phyloP scores from a whole-genome alignment of 2,329 filamentous ascomycete species.

The Fusarium sterilihyphosum region DNA sequence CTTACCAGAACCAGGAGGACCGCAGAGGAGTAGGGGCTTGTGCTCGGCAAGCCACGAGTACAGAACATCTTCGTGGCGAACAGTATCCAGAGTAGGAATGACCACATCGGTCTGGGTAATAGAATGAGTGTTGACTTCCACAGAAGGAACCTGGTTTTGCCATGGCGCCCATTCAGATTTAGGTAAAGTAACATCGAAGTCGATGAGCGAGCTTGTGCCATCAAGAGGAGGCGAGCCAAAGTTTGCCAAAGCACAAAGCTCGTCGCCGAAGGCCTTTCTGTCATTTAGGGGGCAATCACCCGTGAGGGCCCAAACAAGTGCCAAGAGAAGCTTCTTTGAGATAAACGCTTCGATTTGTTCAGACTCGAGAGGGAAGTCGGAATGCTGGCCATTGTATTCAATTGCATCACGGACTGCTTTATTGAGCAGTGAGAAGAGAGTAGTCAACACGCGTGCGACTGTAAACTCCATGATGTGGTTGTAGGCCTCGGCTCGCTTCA shows the following conservation, averaged over 20 bases:
- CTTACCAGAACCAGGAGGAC: slow-evolving; percentile 97
- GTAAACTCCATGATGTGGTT: slow-evolving; percentile 99
- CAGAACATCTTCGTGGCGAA: slow-evolving; percentile 97
- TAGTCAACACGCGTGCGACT: slow-evolving; percentile 86
- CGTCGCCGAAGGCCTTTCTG: slow-evolving; percentile 89
- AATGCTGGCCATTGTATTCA: slow-evolving; percentile 94
- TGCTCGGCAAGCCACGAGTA: slow-evolving; percentile 99
- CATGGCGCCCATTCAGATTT: slow-evolving; percentile 90
- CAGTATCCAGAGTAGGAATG: slow-evolving; percentile 96
- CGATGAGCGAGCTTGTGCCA: slow-evolving; percentile 86
- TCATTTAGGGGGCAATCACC: slow-evolving; percentile 92
- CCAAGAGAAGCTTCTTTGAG: slow-evolving; percentile 92
- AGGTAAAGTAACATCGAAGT: slow-evolving; percentile 91
- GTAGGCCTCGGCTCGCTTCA: slow-evolving; percentile 80
- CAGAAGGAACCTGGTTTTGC: slow-evolving; percentile 92
- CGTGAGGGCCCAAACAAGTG: slow-evolving; percentile 93
- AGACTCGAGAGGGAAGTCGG: slow-evolving; percentile 90
- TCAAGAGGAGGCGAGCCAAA: slow-evolving; percentile 86
- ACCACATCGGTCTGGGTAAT: slow-evolving; percentile 98
- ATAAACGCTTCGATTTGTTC: slow-evolving; percentile 91
- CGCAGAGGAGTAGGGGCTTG: slow-evolving; percentile 94
- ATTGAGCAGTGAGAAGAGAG: slow-evolving; percentile 93
- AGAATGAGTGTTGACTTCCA: slow-evolving; percentile 98
- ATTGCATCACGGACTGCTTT: slow-evolving; percentile 92
- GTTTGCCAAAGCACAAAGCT: slow-evolving; percentile 81